Evolutionary conservation across 2,329 filamentous ascomycete genomes (phyloP).

Genomic region (Graphiopsis chlorocephala): DNA sequence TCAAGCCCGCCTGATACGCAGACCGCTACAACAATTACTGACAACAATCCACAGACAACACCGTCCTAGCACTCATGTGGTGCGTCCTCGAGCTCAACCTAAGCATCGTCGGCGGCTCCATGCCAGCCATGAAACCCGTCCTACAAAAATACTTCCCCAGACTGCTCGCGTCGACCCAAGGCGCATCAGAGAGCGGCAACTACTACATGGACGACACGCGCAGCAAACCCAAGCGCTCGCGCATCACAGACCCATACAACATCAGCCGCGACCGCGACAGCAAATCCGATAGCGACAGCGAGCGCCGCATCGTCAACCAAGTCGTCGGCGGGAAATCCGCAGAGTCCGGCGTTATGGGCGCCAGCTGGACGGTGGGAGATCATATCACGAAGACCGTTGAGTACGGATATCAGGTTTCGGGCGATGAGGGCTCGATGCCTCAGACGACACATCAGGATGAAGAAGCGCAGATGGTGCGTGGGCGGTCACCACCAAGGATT

Average conservation of each 20-base stretch:
- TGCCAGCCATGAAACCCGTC: slow-evolving; percentile 14
- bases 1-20: not conserved
- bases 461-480: slow-evolving; percentile 13
- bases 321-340: not conserved
- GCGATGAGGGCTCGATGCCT: not conserved
- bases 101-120: slow-evolving; percentile 11
- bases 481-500: not conserved
- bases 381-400: slow-evolving; percentile 11
- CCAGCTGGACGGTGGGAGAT: not conserved
- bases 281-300: slow-evolving; percentile 13
- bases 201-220: slow-evolving; percentile 10
- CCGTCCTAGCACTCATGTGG: slow-evolving; percentile 12
- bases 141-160: slow-evolving; percentile 12
- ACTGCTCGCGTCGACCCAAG: slow-evolving; percentile 6
- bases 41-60: not conserved
- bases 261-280: slow-evolving; percentile 4
- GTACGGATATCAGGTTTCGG: slow-evolving; percentile 10
- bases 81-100: slow-evolving; percentile 13
- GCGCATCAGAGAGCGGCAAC: not conserved
- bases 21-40: not conserved
- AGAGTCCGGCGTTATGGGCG: slow-evolving; percentile 1
- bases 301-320: not conserved
- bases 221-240: slow-evolving; percentile 14
- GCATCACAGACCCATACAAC: slow-evolving; percentile 13
- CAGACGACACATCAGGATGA: slow-evolving; percentile 1